phyloP scores from a whole-genome alignment of 1,284 basidiomycete species.

The Papiliotrema nemorosa region DNA sequence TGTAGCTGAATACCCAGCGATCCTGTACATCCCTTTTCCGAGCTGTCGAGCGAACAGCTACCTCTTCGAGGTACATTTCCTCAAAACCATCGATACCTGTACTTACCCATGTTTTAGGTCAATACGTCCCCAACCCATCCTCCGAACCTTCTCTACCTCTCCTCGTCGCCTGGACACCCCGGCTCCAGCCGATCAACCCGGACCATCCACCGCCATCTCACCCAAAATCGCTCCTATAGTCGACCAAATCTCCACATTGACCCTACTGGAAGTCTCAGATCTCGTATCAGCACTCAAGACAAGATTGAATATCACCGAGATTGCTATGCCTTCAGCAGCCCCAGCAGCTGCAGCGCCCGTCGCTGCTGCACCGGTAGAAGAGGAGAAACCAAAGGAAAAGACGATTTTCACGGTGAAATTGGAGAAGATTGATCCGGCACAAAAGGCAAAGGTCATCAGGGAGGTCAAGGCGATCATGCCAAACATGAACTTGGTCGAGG shows the following conservation, averaged over 20 bases:
- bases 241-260: conserved; percentile 86
- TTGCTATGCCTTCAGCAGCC: conserved; percentile 82
- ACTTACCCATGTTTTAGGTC: background rate
- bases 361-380: conserved; percentile 57
- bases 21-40: conserved; percentile 5
- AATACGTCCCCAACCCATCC: background rate
- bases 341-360: conserved; percentile 58
- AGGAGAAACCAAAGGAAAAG: conserved; percentile 99
- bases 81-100: background rate
- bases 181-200: conserved; percentile 18
- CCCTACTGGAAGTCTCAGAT: conserved; percentile 94
- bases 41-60: conserved; percentile 1
- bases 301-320: conserved; percentile 94
- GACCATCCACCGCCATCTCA: conserved; percentile 22
- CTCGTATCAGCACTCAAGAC: conserved; percentile 90
- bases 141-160: conserved; percentile 5
- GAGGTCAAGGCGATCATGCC: conserved; percentile 96
- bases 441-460: conserved; percentile 96
- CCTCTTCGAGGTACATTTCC: conserved; percentile 1
- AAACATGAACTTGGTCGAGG: conserved; percentile 92
- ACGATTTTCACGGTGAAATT: conserved; percentile 94
- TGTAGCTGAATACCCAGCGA: background rate
- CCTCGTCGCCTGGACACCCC: background rate
- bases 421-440: conserved; percentile 81
- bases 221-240: conserved; percentile 78